phyloP scores from a whole-genome alignment of 2,329 filamentous ascomycete genomes.

The Lachnellula occidentalis region DNA sequence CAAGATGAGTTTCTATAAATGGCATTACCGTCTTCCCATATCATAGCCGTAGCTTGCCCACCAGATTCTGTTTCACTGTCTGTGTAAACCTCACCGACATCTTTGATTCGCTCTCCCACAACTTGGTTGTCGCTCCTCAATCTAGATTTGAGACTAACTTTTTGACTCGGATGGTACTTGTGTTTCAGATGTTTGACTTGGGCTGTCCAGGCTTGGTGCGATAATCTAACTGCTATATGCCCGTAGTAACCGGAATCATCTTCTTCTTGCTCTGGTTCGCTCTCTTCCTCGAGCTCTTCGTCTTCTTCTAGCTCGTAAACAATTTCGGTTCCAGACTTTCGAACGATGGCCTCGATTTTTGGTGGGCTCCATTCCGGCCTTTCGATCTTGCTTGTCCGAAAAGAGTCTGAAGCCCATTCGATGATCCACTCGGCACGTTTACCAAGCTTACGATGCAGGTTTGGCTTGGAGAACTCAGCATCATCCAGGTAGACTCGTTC shows the following conservation, averaged over 20 bases:
- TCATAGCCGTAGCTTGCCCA: not conserved
- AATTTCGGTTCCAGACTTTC: not conserved
- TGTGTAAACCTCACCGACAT: not conserved
- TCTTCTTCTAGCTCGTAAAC: not conserved
- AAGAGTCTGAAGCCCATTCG: not conserved
- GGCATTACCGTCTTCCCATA: not conserved
- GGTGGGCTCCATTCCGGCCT: not conserved
- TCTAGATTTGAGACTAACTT: not conserved
- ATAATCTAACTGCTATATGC: not conserved
- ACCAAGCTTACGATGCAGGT: not conserved
- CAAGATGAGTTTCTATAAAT: no score
- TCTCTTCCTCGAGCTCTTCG: not conserved
- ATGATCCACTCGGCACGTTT: not conserved
- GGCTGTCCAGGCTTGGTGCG: not conserved
- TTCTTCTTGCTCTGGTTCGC: not conserved
- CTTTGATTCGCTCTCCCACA: not conserved
- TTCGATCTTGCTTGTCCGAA: not conserved
- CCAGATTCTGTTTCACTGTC: not conserved
- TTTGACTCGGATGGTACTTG: not conserved
- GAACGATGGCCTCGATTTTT: not conserved
- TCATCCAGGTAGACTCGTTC: no score
- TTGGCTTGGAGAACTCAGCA: not conserved
- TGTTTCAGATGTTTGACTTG: not conserved
- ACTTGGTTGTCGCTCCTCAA: not conserved
- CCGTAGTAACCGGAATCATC: not conserved